Base-by-base conservation (phyloP, 768 basidiomycete species). In the Boletellus sp. region DNA sequence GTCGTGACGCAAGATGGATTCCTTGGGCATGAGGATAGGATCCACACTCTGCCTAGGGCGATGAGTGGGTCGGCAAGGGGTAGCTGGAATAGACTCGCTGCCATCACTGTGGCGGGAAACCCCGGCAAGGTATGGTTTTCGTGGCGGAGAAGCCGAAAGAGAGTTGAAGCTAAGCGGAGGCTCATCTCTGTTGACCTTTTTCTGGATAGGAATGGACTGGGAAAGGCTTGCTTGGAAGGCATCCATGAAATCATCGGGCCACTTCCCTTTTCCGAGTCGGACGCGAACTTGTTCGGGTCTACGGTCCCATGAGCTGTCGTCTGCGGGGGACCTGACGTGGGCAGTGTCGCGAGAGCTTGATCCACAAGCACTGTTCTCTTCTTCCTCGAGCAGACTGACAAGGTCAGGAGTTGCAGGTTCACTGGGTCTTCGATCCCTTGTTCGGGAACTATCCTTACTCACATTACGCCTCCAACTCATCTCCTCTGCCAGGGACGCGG, bases 221-320 rank as follows among this genome's bases (percentile, higher is more conserved):
- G 58, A 36, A 67, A 65, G 63, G 47, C 45, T 55, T 36, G 52
- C 54, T 47, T 74, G 73, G 52, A 86, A 78, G 24, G 73, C 80
- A 55, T 81, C 80, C 48, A 90, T 63, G 63, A 89, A 87, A 65
- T 89, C 87, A 67, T 89, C 86, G 0, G 89, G 86, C 86, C 86
- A 90, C 66, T 85, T 88, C 50, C 85, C 87, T 64, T 89, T 87
- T 31, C 82, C 80, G 31, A 89, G 78, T 47, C 81, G 76, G 54
- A 88, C 73, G 38, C 66, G 61, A 31, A 61, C 60, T 55, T 68
- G 72, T 47, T 72, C 65, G 12, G 55, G 48, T 52, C 67, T 57
- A 58, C 41, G 56, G 52, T 53, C 47, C 51, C 56, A 45, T 57
- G 59, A 37, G 52, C 53, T 50, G 51, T 61, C 61, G 45, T 54